These are phyloP conservation scores for Rhinocladiella similis DNA, from an alignment of 2,329 filamentous ascomycete species.

Conservation along the genomic window DNA sequence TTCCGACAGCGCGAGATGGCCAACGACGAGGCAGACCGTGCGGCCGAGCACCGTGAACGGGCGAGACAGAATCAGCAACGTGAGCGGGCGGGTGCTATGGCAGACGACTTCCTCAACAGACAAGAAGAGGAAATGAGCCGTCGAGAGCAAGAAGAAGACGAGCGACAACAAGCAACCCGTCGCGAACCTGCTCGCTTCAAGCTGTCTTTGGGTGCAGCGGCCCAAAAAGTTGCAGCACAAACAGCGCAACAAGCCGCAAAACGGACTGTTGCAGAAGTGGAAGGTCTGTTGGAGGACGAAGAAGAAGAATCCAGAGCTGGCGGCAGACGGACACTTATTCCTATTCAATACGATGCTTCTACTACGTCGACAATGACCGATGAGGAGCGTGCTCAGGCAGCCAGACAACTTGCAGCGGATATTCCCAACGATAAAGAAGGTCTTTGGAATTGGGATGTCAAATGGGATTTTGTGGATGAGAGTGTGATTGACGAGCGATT, in stretches of 20 bases:
- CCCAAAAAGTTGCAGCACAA: conserved; percentile 66
- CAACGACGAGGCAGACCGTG: conserved; percentile 79
- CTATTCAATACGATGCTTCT: conserved; percentile 76
- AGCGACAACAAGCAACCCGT: conserved; percentile 39
- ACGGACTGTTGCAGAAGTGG: conserved; percentile 85
- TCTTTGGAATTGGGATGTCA: conserved; percentile 88
- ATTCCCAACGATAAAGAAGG: conserved; percentile 85
- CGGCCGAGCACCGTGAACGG: conserved; percentile 72
- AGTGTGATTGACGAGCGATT: conserved; percentile 80
- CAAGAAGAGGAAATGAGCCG: conserved; percentile 68
- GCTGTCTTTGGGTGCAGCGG: conserved; percentile 84
- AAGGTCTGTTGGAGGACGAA: conserved; percentile 91
- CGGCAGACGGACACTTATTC: conserved; percentile 73
- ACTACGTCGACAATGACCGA: conserved; percentile 72
- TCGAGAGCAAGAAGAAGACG: conserved; percentile 16
- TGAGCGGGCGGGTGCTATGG: conserved; percentile 79
- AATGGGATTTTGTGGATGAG: conserved; percentile 89
- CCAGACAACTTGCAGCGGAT: conserved; percentile 78
- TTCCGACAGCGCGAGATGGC: conserved; percentile 73
- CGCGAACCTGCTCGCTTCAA: conserved; percentile 76
- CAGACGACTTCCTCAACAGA: conserved; percentile 84
- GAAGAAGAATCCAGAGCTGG: conserved; percentile 69
- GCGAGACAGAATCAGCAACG: conserved; percentile 68
- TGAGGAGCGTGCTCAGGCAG: conserved; percentile 81
- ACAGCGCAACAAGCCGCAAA: conserved; percentile 52